phyloP scores from a whole-genome alignment of 345 rosid species.

The Sisymbrium altissimum region DNA sequence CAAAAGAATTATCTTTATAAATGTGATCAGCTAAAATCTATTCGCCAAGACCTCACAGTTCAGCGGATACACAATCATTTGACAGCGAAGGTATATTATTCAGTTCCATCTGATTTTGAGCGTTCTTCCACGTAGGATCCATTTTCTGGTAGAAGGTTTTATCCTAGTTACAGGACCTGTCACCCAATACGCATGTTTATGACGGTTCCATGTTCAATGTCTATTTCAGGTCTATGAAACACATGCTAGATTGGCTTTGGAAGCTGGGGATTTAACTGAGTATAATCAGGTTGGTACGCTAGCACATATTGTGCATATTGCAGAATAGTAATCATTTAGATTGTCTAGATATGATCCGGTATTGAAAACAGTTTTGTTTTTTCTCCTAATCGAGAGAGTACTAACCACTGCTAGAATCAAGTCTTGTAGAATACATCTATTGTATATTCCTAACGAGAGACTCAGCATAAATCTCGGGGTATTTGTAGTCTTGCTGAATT shows the following conservation, averaged over 20 bases:
- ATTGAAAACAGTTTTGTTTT: not conserved
- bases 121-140: conserved; percentile 18
- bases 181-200: conserved; percentile 1
- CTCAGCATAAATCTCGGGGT: not conserved
- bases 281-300: conserved; percentile 83
- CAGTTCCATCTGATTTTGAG: not conserved
- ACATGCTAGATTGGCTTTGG: conserved; percentile 95
- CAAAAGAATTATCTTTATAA: conserved; percentile 90
- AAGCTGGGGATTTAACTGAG: conserved; percentile 88
- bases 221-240: conserved; percentile 90
- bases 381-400: not conserved
- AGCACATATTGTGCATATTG: conserved; percentile 7
- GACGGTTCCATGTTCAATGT: conserved; percentile 19
- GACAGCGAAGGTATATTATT: conserved; percentile 67
- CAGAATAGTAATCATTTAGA: not conserved
- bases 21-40: conserved; percentile 97
- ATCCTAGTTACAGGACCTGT: not conserved
- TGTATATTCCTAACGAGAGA: not conserved
- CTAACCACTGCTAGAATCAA: not conserved
- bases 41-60: conserved; percentile 97
- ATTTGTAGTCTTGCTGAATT: conserved; percentile 7
- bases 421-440: conserved; percentile 17
- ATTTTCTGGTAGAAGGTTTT: not conserved
- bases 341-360: not conserved
- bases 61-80: conserved; percentile 84